A percentile compares a stretch with the other conserved stretches of the same genome.
Conservation (phyloP, 805 yeast species). For the Teunomyces atbi region DNA sequence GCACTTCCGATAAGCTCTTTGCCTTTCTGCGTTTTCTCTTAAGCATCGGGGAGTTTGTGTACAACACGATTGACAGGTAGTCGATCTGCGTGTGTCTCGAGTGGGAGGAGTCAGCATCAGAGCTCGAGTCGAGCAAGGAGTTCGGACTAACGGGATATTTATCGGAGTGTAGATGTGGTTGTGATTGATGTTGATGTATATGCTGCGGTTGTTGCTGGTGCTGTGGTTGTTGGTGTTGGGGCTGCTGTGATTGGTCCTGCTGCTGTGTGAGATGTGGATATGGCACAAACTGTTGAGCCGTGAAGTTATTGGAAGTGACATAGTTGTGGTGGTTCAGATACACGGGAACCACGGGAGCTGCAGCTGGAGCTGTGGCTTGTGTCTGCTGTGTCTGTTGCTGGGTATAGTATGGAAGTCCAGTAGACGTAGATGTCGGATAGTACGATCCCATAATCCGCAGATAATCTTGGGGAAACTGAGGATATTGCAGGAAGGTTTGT, state of each 20-base stretch:
- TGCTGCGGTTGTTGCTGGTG: constrained; percentile 2
- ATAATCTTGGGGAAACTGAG: constrained; percentile 2
- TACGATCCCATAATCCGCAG: neutral
- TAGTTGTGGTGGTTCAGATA: constrained; percentile 8
- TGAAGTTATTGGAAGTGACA: constrained; percentile 3
- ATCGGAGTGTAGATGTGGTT: neutral
- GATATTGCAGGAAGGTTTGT: constrained; percentile 2
- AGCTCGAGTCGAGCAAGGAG: constrained; percentile 1
- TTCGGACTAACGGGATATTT: constrained; percentile 7
- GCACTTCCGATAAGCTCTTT: constrained; percentile 6
- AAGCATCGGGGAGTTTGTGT: constrained; percentile 31
- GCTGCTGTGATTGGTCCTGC: neutral
- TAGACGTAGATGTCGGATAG: neutral
- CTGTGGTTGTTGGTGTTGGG: neutral
- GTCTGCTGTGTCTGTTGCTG: neutral
- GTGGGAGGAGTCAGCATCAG: constrained; percentile 1
- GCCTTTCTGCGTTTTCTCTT: constrained; percentile 16
- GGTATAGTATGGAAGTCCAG: neutral
- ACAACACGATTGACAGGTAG: constrained; percentile 33
- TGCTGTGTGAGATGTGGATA: neutral
- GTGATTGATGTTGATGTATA: neutral
- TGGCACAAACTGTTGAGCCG: neutral
- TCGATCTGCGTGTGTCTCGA: constrained; percentile 21
- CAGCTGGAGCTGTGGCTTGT: neutral
- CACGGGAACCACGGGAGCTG: neutral